Evolutionary conservation across 805 yeast genomes (phyloP).

Genomic region (Hanseniaspora clermontiae): DNA sequence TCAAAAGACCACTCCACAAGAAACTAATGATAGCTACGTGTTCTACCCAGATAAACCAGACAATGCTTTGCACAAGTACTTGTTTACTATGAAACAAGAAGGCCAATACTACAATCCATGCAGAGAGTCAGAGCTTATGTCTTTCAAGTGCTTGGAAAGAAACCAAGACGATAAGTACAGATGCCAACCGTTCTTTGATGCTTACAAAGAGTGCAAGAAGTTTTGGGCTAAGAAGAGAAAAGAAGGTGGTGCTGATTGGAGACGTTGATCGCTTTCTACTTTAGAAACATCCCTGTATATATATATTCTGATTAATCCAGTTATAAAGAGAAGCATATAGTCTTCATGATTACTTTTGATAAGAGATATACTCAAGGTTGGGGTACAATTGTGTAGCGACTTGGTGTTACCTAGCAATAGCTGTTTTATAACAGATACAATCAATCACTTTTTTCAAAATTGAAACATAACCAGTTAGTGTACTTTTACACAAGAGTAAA

Average conservation of each 20-base stretch:
- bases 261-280: slow-evolving; percentile 6
- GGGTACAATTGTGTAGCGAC: too few relatives aligned
- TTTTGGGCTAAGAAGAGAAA: slow-evolving; percentile 45
- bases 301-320: too few relatives aligned
- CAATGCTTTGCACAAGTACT: slow-evolving; percentile 49
- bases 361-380: too few relatives aligned
- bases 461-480: too few relatives aligned
- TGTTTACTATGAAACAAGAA: slow-evolving; percentile 63
- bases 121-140: slow-evolving; percentile 76
- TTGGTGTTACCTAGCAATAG: too few relatives aligned
- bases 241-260: slow-evolving; percentile 26
- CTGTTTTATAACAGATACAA: too few relatives aligned
- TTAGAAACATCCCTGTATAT: too few relatives aligned
- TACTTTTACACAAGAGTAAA: too few relatives aligned
- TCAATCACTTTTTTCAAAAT: too few relatives aligned
- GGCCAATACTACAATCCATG: slow-evolving; percentile 89
- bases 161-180: slow-evolving; percentile 57
- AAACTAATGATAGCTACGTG: slow-evolving; percentile 18
- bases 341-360: too few relatives aligned
- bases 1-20: not conserved
- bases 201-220: slow-evolving; percentile 82
- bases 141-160: slow-evolving; percentile 67
- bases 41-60: slow-evolving; percentile 77
- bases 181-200: slow-evolving; percentile 76
- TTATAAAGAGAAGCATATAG: too few relatives aligned